Evolutionary conservation across 2,329 filamentous ascomycete genomes (phyloP).

Genomic region (Plectosphaerella cucumerina): DNA sequence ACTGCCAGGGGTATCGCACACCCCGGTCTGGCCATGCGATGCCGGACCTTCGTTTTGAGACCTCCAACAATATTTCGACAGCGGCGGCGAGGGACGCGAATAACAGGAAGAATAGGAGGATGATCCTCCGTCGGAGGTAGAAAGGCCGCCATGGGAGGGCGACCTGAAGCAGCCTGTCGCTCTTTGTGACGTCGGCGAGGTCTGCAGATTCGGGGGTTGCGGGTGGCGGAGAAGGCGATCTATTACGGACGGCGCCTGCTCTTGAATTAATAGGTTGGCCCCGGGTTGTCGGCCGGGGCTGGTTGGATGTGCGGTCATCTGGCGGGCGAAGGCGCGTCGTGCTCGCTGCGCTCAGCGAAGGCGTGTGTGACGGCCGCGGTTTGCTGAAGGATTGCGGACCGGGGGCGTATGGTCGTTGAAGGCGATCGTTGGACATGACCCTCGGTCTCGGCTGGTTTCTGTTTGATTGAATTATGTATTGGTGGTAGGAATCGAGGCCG

Average conservation of each 20-base stretch:
- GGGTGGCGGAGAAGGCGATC: background rate
- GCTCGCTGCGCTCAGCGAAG: background rate
- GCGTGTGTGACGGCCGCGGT: conserved; percentile 1
- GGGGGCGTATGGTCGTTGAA: background rate
- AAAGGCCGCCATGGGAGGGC: conserved; percentile 28
- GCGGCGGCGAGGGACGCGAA: conserved; percentile 22
- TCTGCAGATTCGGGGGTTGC: background rate
- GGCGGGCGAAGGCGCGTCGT: background rate
- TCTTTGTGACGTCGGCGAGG: conserved; percentile 7
- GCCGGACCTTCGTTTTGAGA: conserved; percentile 25
- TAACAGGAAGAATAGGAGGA: conserved; percentile 22
- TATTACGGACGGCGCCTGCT: background rate
- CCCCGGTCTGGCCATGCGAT: conserved; percentile 18
- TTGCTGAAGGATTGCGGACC: background rate
- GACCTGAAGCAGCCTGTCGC: conserved; percentile 18
- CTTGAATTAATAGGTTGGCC: conserved; percentile 1
- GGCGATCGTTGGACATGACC: conserved; percentile 3
- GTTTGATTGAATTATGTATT: conserved; percentile 10
- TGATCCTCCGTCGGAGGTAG: conserved; percentile 26
- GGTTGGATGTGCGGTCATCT: background rate
- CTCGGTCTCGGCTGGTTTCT: background rate
- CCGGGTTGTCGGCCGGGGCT: background rate
- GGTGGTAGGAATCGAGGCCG: conserved; percentile 13
- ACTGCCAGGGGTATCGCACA: conserved; percentile 31
- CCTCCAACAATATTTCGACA: conserved; percentile 23